phyloP scores from a whole-genome alignment of 2,329 filamentous ascomycete genomes.

The Gnomoniopsis sp. region DNA sequence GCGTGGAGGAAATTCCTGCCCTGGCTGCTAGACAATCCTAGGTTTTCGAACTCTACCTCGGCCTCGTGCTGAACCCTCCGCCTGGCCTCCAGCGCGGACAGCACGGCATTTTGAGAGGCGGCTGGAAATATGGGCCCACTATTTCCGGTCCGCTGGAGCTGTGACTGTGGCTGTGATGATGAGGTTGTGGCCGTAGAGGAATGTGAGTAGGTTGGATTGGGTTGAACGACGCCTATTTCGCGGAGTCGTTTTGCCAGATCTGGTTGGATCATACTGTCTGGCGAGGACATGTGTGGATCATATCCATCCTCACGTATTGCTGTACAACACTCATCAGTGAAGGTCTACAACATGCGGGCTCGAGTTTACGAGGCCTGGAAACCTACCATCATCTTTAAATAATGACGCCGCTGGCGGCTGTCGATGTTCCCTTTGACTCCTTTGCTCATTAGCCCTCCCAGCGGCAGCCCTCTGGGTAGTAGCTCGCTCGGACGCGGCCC shows the following conservation, averaged over 20 bases:
- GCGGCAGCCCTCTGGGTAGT: background rate
- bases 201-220: slow-evolving; percentile 51
- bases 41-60: slow-evolving; percentile 40
- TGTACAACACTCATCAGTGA: slow-evolving; percentile 21
- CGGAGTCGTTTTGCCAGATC: slow-evolving; percentile 50
- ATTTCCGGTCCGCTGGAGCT: slow-evolving; percentile 4
- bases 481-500: background rate
- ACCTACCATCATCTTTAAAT: slow-evolving; percentile 24
- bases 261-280: slow-evolving; percentile 27
- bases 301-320: slow-evolving; percentile 37
- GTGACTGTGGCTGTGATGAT: background rate
- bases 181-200: slow-evolving; percentile 41
- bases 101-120: slow-evolving; percentile 39
- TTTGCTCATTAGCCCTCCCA: background rate
- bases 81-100: slow-evolving; percentile 48
- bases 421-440: background rate
- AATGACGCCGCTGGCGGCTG: slow-evolving; percentile 18
- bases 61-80: slow-evolving; percentile 40
- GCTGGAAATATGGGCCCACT: slow-evolving; percentile 26
- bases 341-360: no score
- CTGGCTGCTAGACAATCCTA: slow-evolving; percentile 29
- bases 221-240: slow-evolving; percentile 52
- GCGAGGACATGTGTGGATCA: slow-evolving; percentile 37
- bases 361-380: background rate
- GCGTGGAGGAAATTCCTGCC: slow-evolving; percentile 47